phyloP scores from a whole-genome alignment of 768 basidiomycete species.

The Gymnopilus dilepis region DNA sequence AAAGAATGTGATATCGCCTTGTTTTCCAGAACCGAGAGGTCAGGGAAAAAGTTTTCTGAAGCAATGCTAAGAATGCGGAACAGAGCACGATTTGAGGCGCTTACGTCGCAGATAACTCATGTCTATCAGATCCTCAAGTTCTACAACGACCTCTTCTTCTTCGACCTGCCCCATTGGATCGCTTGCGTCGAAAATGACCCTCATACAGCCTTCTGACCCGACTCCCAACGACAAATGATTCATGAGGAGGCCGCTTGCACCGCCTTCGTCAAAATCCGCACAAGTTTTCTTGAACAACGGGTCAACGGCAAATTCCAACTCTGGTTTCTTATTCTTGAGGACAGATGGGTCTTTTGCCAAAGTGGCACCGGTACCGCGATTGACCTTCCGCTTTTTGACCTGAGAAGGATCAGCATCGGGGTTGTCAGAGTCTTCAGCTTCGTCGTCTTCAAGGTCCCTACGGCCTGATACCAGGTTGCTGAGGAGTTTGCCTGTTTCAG shows the following conservation, averaged over 20 bases:
- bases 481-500: conserved; percentile 93
- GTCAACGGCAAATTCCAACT: conserved; percentile 95
- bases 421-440: conserved; percentile 66
- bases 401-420: conserved; percentile 71
- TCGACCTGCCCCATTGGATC: conserved; percentile 85
- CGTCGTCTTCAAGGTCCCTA: conserved; percentile 57
- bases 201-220: conserved; percentile 79
- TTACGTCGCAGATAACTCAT: conserved; percentile 64
- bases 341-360: conserved; percentile 87
- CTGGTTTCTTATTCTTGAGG: conserved; percentile 89
- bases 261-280: conserved; percentile 98
- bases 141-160: conserved; percentile 76
- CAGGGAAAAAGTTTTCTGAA: conserved; percentile 75
- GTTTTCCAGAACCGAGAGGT: conserved; percentile 63
- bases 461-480: conserved; percentile 79
- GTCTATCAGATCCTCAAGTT: conserved; percentile 73
- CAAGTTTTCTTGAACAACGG: conserved; percentile 97
- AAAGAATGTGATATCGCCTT: conserved; percentile 85
- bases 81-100: conserved; percentile 25
- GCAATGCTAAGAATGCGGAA: conserved; percentile 14
- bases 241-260: conserved; percentile 94
- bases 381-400: conserved; percentile 65
- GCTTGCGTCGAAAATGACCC: conserved; percentile 96
- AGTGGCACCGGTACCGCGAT: conserved; percentile 75
- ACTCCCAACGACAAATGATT: conserved; percentile 87